Evolutionary conservation across 2,329 filamentous ascomycete genomes (phyloP), one percentile per base, ranked within the genome.

Genomic region (Pseudonectria buxi): DNA sequence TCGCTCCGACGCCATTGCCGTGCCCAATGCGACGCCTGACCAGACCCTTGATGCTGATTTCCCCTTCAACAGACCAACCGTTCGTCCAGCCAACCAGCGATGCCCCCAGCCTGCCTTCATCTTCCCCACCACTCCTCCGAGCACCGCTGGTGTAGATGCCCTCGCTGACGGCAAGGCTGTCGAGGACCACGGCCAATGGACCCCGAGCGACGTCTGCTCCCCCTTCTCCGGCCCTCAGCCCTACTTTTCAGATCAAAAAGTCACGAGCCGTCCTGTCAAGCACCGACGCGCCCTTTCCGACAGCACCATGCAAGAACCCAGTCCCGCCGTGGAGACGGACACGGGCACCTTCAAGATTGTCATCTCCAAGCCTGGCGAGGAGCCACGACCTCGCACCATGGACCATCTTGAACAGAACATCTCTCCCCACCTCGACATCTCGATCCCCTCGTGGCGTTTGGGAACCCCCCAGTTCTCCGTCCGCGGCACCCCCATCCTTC

Each of bases 361-460:
- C 41, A 90, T 94, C 51, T 83, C 87, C 33, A 75, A 85, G 43
- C 76, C 84, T 9, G 69, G 72, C 16, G 72, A 76, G 29, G 74
- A 76, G 22, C 53, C 58, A 27, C 72, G 76, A 34, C 74, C 80
- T 16, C 82, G 73, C 54, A 82, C 78, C 5, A 71, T 76, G 43
- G 78, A 82, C 53, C 75, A 76, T 48, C 40, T 72, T 28, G 63
- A 69, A 46, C 45, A 56, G 10, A 49, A 59, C 13, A 54, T 57
- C 27, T 60, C 68, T 26, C 78, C 76, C 10, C 63, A 78, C 25
- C 67, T 94, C 33, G 76, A 88, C 47, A 74, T 90, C 28, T 71
- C 79, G 14, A 94, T 95, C 33, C 88, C 89, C 25, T 82, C 85
- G 37, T 94, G 89, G 70, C 81, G 81, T 46, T 68, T 95, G 38